Base-by-base conservation (phyloP, 257 asterid genomes). In the Agastache rugosa region DNA sequence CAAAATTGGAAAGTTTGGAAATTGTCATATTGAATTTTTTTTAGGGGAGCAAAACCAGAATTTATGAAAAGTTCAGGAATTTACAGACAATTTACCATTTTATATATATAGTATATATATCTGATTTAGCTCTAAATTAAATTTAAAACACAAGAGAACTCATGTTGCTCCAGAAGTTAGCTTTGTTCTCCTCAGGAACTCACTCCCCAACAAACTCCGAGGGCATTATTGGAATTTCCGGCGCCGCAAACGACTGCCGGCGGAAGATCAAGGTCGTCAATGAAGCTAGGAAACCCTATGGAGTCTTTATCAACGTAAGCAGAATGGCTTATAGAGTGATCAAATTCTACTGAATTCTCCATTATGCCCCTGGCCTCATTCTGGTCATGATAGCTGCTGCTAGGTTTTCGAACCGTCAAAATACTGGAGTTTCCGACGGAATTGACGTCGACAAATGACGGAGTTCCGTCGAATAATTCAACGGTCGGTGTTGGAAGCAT, bases 121-220 rank as follows among this genome's bases (percentile, higher is more conserved):
- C 35, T 31, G 35, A 31, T 31, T 31, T 1, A 50, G 22, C 2
- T n/a, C 25, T 50, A 17, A n/a, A 4, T 15, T 53, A 45, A 15
- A 9, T 50, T 50, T 16, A 9, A 7, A 71, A 42, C 69, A 25
- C 58, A 23, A 16, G 56, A 4, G 59, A 71, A 5, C 14, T 50
- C 69, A 48, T 60, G 50, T 55, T 66, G 55, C 41, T 55, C 75
- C 67, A 56, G 17, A 66, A 20, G 55, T 55, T 44, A 8, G 2
- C 64, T 59, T 44, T 44, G 41, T 11, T 25, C 34, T 29, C 34
- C 19, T 71, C 56, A 12, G 22, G 55, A 42, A 9, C 75, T 42
- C 68, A 9, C 75, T 42, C 68, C 68, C 29, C 59, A 42, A 44
- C 76, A 59, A 59, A 22, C 44, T 61, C 61, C 62, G 12, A 63